A percentile compares a stretch with the other conserved stretches of the same genome.
Evolutionary conservation across 2,329 filamentous ascomycete species (phyloP).

Genomic region (Plectosphaerella cucumerina): DNA sequence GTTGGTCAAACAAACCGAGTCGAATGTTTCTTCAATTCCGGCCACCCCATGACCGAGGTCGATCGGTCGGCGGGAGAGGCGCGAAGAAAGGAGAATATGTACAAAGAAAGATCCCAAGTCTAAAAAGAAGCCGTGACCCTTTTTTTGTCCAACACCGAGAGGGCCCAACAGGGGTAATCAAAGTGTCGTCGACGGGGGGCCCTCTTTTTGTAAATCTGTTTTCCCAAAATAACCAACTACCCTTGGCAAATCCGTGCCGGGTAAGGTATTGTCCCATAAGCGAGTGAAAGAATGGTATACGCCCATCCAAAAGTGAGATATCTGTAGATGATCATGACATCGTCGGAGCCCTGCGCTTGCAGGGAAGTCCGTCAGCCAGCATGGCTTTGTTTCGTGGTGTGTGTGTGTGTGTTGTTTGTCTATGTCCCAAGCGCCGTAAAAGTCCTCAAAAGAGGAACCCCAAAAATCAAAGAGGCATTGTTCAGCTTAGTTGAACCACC

Average conservation of each 20-base stretch:
- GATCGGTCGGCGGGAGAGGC: background rate
- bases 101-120: conserved; percentile 1
- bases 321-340: background rate
- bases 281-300: background rate
- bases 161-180: background rate
- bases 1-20: too few relatives aligned
- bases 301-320: background rate
- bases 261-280: background rate
- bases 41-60: background rate
- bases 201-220: background rate
- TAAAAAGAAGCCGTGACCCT: background rate
- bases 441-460: background rate
- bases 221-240: background rate
- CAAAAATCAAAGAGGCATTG: background rate
- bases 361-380: background rate
- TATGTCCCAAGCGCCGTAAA: background rate
- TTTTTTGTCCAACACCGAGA: background rate
- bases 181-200: too few relatives aligned
- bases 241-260: background rate
- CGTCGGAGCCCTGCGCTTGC: background rate
- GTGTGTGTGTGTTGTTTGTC: background rate
- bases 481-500: conserved; percentile 37
- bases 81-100: background rate
- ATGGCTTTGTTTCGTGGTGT: background rate
- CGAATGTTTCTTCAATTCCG: too few relatives aligned